Base-by-base conservation (phyloP, 2,329 filamentous ascomycete species). In the Beauveria scarabaeidicola region DNA sequence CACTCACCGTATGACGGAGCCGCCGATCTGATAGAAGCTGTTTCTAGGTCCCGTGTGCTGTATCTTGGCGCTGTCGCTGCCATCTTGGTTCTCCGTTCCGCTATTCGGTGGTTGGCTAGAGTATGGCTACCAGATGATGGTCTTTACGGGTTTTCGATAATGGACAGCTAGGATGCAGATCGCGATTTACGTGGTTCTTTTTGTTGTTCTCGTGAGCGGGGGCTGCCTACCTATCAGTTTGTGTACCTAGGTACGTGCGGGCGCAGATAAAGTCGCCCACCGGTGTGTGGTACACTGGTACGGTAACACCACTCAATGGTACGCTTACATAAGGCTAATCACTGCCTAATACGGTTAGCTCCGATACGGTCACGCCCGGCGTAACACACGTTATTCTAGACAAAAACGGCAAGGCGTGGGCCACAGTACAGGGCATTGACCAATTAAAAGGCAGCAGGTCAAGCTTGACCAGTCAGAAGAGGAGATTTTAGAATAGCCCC, bases 1-100 rank as follows among this genome's bases (percentile, higher is more conserved):
- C 58, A 74, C 81, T 77, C 66, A 85, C 82, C 76, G 69, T 88
- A 88, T 10, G 86, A 88, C 44, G 86, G 86, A n/a, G 85, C 85
- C 8, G 80, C 80, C 19, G 85, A 88, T 65, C 77, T 83, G 62
- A 89, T 81, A 10, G 86, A 89, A 7, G 82, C 79, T 23, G 85
- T 87, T 66, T 89, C 86, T 61, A 86, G 83, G 69, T 88, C 85
- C 61, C 83, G 80, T 6, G 73, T 66, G 64, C 69, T 71, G 60
- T 74, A 75, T 50, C 72, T 71, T 59, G 72, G 66, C 23, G 69
- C 29, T 55, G 46, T 43, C 7, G 19, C 66, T 54, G 66, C 64
- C 56, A 70, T 61, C 23, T 66, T 43, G 38, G n/a, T 17, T 32
- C 10, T 29, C 1, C 7, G 10, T 32, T 58, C 32, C 32, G 43